Evolutionary conservation across 176 grass and related monocot species (phyloP).

Genomic region (Otatea glauca): DNA sequence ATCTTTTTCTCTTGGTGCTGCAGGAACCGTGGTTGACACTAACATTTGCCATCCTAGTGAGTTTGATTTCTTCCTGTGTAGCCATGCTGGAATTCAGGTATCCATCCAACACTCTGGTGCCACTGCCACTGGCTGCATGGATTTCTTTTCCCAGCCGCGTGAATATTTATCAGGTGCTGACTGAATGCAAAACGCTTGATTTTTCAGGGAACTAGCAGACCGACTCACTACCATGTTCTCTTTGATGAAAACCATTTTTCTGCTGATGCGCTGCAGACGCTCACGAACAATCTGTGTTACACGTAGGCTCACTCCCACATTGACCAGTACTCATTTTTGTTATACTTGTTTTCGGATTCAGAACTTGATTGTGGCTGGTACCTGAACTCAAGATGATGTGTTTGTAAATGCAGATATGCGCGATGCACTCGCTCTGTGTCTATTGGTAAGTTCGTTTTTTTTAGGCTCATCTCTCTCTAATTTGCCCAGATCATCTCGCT

Average conservation of each 20-base stretch:
- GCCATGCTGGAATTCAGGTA: slow-evolving; percentile 80
- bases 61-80: slow-evolving; percentile 92
- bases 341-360: background rate
- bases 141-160: background rate
- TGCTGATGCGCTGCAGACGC: slow-evolving; percentile 52
- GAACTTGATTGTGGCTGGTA: background rate
- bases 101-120: background rate
- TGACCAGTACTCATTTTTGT: background rate
- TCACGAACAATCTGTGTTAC: slow-evolving; percentile 78
- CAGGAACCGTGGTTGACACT: slow-evolving; percentile 78
- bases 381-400: slow-evolving; percentile 10
- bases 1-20: background rate
- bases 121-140: background rate
- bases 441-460: slow-evolving; percentile 50
- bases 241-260: slow-evolving; percentile 59
- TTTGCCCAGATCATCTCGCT: background rate
- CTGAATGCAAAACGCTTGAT: background rate
- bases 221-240: slow-evolving; percentile 65
- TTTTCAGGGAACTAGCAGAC: slow-evolving; percentile 66
- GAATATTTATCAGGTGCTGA: background rate
- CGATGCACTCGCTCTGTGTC: slow-evolving; percentile 85
- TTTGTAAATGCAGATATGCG: slow-evolving; percentile 65
- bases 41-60: slow-evolving; percentile 72
- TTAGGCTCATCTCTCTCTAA: background rate
- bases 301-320: slow-evolving; percentile 46